These are phyloP conservation scores for Cryptosporidium parvum DNA, from an alignment of 169 alveolate genomes.

Conservation along the genomic window DNA sequence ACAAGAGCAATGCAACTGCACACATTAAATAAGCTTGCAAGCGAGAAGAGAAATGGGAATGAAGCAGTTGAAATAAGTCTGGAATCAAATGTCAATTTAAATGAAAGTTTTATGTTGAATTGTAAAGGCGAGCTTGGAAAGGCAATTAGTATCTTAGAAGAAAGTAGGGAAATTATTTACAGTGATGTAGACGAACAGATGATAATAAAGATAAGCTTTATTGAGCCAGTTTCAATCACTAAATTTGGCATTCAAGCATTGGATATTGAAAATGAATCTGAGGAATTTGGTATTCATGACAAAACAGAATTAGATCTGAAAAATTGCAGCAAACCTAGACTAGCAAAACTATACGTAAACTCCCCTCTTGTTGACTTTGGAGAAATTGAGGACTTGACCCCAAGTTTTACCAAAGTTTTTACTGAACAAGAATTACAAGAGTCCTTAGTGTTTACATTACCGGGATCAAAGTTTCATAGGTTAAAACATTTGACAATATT, in stretches of 20 bases:
- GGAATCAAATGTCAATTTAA: conserved; percentile 36
- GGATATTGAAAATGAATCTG: not conserved
- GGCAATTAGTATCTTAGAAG: conserved; percentile 22
- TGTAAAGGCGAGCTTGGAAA: conserved; percentile 45
- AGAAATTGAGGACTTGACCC: conserved; percentile 69
- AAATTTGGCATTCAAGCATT: conserved; percentile 51
- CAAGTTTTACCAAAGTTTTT: conserved; percentile 37
- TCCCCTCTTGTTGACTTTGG: conserved; percentile 54
- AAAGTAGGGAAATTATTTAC: conserved; percentile 1
- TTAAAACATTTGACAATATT: conserved; percentile 56
- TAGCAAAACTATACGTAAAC: conserved; percentile 45
- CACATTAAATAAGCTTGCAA: conserved; percentile 13
- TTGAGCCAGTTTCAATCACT: conserved; percentile 47
- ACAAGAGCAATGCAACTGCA: conserved; percentile 74
- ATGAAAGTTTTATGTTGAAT: conserved; percentile 55
- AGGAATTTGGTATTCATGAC: not conserved
- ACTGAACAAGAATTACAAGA: conserved; percentile 14
- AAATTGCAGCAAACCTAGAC: conserved; percentile 22
- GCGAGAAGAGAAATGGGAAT: conserved; percentile 18
- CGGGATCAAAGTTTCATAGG: conserved; percentile 70
- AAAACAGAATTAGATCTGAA: not conserved
- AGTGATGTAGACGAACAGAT: conserved; percentile 71
- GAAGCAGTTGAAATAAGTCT: conserved; percentile 29
- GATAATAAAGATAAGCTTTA: conserved; percentile 49
- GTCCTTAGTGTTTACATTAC: conserved; percentile 6